Base-by-base conservation (phyloP, 768 basidiomycete genomes). In the Termitomyces sp. region DNA sequence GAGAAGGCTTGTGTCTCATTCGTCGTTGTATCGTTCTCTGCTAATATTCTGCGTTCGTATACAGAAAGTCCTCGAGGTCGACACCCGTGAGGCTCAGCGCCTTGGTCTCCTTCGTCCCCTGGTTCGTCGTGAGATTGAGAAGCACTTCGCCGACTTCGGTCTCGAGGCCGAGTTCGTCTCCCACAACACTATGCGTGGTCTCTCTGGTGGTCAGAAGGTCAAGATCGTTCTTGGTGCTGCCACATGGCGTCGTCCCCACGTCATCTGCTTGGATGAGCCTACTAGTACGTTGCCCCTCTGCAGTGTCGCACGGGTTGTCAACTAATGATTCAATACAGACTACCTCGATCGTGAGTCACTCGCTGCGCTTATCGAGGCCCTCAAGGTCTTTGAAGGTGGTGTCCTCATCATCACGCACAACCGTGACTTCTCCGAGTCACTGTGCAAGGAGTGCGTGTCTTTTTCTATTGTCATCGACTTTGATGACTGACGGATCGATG, bases 281-380 rank as follows among this genome's bases (percentile, higher is more conserved):
- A 96, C 94, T 64, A 96, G 86, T 87, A 66, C 30, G 86, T 73
- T 30, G 28, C 40, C 54, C 52, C 23, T 26, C 3, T 11, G 4
- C 17, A 33, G 31, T 55, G 42, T 5, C 14, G 7, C 15, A 9
- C 37, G 21, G 10, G 42, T 38, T 66, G 7, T 64, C 57, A 12
- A 21, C 43, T 50, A 42, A 58, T 53, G 38, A 35, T 60, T 33
- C 6, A 11, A 31, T 58, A 37, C 67, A 87, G 89, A 99, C 83
- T 99, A 98, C 81, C 87, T 99, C 73, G 97, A 98, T 80, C 91
- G 97, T 72, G 97, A 99, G 77, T 99, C 97, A 62, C 86, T 99
- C 66, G 97, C 97, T 64, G 97, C 97, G 37, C 87, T 99, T 73
- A 99, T 99, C 69, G 90, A 94, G 66, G 97, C 96, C 9, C 84